Evolutionary conservation across 1,284 basidiomycete genomes (phyloP), one percentile per base, ranked within the genome.

Genomic region (Anthracocystis setariae): DNA sequence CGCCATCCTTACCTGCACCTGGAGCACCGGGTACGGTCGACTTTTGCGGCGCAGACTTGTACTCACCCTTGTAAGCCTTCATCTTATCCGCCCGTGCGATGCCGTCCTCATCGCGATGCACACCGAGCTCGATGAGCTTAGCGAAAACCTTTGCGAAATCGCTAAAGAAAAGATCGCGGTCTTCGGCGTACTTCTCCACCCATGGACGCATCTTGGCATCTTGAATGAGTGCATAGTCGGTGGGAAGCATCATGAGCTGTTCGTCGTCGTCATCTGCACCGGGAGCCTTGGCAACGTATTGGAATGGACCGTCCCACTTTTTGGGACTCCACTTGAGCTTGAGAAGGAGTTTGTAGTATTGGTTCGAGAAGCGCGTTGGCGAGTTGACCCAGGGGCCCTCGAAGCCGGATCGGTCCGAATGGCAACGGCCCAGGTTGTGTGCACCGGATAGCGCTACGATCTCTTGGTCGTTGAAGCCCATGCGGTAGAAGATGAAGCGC

Each of bases 391-490:
- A 82, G 4, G 81, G 78, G n/a, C 81, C 81, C 37, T 79, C 71
- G 59, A 80, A 82, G 33, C 81, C 81, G 39, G 74, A 78, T 23
- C 76, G 62, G 48, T 82, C 66, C 3, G 53, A 42, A 67, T 83
- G 81, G 70, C 81, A 82, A 25, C 79, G 68, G 2, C 86, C 87
- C 20, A 88, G 79, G 54, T 84, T 84, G 79, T 88, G 87, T 7
- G 87, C 87, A 5, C 87, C 87, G 15, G 84, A 85, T 5, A 88
- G 84, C 1, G 87, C 86, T 12, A 88, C 87, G 25, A 87, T 87
- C 80, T 88, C 87, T 74, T 86, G 84, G 63, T 84, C 86, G 63
- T 84, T 85, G 79, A 86, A 87, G 44, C 86, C 86, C 86, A 87
- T 86, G 45, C 86, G 79, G 65, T 85, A 83, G 76, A 86, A 86